Evolutionary conservation across 1,139 yeast genomes (phyloP).

Genomic region (Pneumocystis murina): DNA sequence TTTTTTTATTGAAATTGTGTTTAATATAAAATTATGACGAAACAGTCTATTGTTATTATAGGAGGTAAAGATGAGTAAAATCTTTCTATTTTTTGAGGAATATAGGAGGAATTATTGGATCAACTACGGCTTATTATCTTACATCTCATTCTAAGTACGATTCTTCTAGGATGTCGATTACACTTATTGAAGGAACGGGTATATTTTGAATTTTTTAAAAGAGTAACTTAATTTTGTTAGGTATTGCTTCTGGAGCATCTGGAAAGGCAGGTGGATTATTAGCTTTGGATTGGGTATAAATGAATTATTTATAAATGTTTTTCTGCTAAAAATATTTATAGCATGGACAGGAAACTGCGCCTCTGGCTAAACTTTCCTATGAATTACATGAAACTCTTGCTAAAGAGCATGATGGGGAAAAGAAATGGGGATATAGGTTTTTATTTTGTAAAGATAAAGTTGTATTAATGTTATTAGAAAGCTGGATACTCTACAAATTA

Average conservation of each 20-base stretch:
- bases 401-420: slow-evolving; percentile 60
- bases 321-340: neutral
- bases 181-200: slow-evolving; percentile 76
- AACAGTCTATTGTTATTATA: neutral
- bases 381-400: slow-evolving; percentile 72
- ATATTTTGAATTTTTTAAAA: slow-evolving; percentile 20
- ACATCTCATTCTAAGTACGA: slow-evolving; percentile 72
- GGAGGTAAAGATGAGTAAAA: neutral
- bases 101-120: slow-evolving; percentile 83
- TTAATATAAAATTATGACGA: neutral
- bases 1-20: neutral
- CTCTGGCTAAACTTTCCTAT: slow-evolving; percentile 79
- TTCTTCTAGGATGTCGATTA: slow-evolving; percentile 57
- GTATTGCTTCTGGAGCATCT: slow-evolving; percentile 78
- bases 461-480: slow-evolving; percentile 30
- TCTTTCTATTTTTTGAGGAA: neutral
- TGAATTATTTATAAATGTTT: neutral
- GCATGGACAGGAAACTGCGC: slow-evolving; percentile 84
- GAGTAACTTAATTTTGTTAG: neutral
- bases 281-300: slow-evolving; percentile 36
- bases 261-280: slow-evolving; percentile 95
- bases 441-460: neutral
- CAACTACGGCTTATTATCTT: slow-evolving; percentile 80
- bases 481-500: slow-evolving; percentile 71
- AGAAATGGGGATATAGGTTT: slow-evolving; percentile 68